A percentile compares a stretch with the other conserved stretches of the same genome.
Conservation (phyloP, 352 stramenopile genomes). For the Aphanomyces stellatus region DNA sequence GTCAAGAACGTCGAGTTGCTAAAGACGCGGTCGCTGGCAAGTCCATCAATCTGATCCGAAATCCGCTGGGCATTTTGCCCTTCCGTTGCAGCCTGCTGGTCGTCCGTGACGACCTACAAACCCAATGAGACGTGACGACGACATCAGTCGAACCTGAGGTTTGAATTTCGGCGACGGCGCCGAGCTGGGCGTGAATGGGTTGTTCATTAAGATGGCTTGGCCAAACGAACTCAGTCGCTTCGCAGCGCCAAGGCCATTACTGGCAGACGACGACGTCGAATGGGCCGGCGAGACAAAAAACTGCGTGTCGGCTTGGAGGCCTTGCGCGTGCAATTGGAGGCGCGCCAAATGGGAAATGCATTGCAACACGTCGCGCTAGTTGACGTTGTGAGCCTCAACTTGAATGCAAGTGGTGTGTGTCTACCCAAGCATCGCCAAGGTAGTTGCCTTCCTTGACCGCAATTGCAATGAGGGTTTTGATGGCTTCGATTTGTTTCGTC, state of each 20-base stretch:
- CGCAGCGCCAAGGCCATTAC: not conserved
- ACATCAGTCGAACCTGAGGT: not conserved
- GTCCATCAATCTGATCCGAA: constrained; percentile 72
- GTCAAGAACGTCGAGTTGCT: constrained; percentile 75
- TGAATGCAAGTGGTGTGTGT: constrained; percentile 1
- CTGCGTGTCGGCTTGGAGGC: constrained; percentile 22
- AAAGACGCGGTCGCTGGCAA: constrained; percentile 88
- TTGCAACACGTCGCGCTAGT: constrained; percentile 84
- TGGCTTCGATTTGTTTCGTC: constrained; percentile 96
- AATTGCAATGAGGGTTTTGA: constrained; percentile 95
- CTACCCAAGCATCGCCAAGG: constrained; percentile 93
- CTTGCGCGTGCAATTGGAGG: constrained; percentile 93
- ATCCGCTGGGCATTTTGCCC: constrained; percentile 78
- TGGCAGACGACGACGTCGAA: not conserved
- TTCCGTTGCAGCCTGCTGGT: constrained; percentile 35
- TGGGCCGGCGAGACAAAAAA: not conserved
- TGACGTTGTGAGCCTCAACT: not conserved
- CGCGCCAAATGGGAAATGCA: constrained; percentile 96
- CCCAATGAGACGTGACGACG: not conserved
- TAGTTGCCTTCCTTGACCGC: constrained; percentile 96
- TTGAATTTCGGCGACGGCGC: constrained; percentile 14
- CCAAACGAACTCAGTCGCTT: constrained; percentile 5
- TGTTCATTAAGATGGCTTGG: constrained; percentile 5
- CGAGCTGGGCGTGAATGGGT: constrained; percentile 11
- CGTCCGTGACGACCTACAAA: not conserved